Conservation (phyloP, 805 yeast genomes). For the Teunomyces funiuensis region DNA sequence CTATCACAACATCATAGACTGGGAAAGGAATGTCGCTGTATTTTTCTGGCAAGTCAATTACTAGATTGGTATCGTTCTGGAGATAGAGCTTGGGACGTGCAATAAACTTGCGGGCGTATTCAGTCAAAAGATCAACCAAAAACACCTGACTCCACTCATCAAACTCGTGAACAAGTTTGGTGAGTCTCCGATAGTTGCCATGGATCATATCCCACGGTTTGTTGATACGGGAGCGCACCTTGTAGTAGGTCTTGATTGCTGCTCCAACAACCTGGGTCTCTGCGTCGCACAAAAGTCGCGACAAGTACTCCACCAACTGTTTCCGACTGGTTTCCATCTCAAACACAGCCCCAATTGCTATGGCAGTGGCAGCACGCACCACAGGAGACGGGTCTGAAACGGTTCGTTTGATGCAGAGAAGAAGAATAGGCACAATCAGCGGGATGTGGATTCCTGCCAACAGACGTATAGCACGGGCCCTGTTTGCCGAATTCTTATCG, state of each 20-base stretch:
- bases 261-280: constrained; percentile 68
- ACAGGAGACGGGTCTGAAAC: constrained; percentile 68
- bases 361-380: constrained; percentile 79
- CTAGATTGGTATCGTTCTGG: constrained; percentile 28
- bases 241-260: constrained; percentile 57
- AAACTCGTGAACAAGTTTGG: constrained; percentile 47
- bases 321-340: constrained; percentile 36
- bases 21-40: constrained; percentile 21
- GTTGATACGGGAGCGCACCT: constrained; percentile 42
- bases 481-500: constrained; percentile 64
- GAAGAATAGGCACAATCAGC: constrained; percentile 75
- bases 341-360: constrained; percentile 63
- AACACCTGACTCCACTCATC: constrained; percentile 73
- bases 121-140: constrained; percentile 60
- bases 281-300: constrained; percentile 60
- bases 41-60: constrained; percentile 44
- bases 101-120: constrained; percentile 63
- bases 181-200: constrained; percentile 60
- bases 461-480: constrained; percentile 76
- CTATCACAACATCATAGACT: constrained; percentile 40
- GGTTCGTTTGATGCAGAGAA: constrained; percentile 69
- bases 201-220: constrained; percentile 68
- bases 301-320: constrained; percentile 52
- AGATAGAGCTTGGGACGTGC: constrained; percentile 48
- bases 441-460: constrained; percentile 81